Base-by-base conservation (phyloP, 352 stramenopile species). In the Plasmopara viticola region DNA sequence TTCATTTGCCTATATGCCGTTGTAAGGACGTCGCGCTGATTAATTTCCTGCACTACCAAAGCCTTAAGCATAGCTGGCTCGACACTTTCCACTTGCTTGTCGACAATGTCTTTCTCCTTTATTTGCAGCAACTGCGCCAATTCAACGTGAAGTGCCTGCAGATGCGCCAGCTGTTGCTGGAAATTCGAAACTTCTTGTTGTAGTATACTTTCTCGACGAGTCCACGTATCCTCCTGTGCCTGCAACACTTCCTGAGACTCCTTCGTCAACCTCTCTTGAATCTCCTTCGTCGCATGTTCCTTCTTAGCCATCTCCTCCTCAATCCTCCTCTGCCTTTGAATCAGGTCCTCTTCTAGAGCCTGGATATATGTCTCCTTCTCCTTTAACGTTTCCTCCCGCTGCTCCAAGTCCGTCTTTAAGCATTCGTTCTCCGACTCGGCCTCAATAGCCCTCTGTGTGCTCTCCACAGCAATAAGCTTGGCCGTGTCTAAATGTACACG, bases 391-490 rank as follows among this genome's bases (percentile, higher is more conserved):
- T 60, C 44, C 7, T 62, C 51, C 17, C 49, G 40, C n/a, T 72
- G 60, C 17, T 66, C 53, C 8, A 68, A 48, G 44, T 58, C 44
- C 39, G 13, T 56, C 45, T 20, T 44, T 44, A 66, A 65, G 53
- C 17, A 68, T 52, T 56, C 81, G 20, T 56, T 72, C 42, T 86
- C 72, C 12, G 37, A 43, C 51, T 83, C 69, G 30, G 75, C 61
- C 38, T 76, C 62, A 20, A 62, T 55, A 5, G 55, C 62, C 25
- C 78, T 70, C 25, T 55, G 47, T 13, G 68, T 62, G 31, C 62
- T 66, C 46, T 83, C 66, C 13, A 69, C 58, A 30, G 67, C 59
- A 7, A 59, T 53, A 25, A 67, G 42, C 42, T 66, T 72, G 9
- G 62, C 48, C 13, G 64, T 62, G 17, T 61, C 53, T 38, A 79